A percentile compares a stretch with the other conserved stretches of the same genome.
Conservation (phyloP, 495 filamentous ascomycete genomes). For the Daldinia concentrica region DNA sequence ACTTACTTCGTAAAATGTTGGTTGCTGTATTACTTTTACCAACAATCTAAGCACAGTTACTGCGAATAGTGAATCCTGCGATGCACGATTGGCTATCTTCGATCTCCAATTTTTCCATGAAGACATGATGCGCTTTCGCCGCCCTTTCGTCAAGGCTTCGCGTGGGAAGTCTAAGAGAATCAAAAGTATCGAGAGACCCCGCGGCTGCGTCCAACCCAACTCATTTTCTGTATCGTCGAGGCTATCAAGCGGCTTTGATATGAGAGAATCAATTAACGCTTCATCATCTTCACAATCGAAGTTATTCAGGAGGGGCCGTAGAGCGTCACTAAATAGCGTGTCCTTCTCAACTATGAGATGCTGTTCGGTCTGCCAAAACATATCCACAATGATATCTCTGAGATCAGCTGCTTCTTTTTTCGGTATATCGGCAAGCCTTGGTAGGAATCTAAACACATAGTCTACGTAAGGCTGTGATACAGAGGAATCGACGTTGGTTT, state of each 20-base stretch:
- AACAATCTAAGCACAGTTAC: conserved; percentile 54
- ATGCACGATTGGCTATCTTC: conserved; percentile 23
- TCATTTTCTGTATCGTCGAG: conserved; percentile 35
- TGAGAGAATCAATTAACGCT: conserved; percentile 41
- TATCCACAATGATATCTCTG: conserved; percentile 33
- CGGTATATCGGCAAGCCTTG: conserved; percentile 35
- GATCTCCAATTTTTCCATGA: conserved; percentile 46
- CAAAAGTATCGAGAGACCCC: conserved; percentile 27
- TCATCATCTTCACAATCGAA: conserved; percentile 43
- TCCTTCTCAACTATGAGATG: conserved; percentile 5
- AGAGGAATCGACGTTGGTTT: conserved; percentile 21
- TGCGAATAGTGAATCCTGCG: conserved; percentile 33
- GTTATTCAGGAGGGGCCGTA: conserved; percentile 40
- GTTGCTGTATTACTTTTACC: conserved; percentile 57
- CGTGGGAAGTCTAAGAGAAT: conserved; percentile 32
- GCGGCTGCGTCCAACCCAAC: conserved; percentile 40
- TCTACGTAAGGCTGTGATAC: conserved; percentile 31
- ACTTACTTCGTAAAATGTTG: conserved; percentile 60
- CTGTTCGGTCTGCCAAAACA: conserved; percentile 38
- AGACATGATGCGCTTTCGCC: conserved; percentile 52
- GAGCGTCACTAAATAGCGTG: conserved; percentile 2
- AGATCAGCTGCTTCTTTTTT: conserved; percentile 31
- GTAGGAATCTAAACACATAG: conserved; percentile 41
- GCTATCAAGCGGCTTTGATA: conserved; percentile 36
- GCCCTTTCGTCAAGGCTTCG: conserved; percentile 46